Evolutionary conservation across 1,139 yeast species (phyloP).

Genomic region (Yamadazyma jaroonii): DNA sequence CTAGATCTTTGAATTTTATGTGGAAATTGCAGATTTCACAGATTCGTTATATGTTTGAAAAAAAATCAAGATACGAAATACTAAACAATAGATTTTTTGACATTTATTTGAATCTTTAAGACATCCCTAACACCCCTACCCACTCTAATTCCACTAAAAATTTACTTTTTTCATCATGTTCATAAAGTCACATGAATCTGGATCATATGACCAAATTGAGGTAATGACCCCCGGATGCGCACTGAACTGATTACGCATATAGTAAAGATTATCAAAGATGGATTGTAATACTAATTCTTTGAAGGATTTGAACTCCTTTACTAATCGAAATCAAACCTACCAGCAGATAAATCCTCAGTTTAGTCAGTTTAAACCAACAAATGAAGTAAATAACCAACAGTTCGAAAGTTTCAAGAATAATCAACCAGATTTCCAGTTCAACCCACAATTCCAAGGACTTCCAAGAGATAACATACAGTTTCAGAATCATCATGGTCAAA

Average conservation of each 20-base stretch:
- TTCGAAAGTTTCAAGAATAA: conserved; percentile 23
- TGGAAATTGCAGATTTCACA: no score
- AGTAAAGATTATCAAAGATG: conserved; percentile 18
- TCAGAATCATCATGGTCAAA: neutral
- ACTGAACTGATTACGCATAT: neutral
- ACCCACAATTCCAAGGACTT: conserved; percentile 4
- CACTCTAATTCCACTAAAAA: no score
- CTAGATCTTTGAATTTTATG: no score
- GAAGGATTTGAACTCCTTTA: conserved; percentile 29
- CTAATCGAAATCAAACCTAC: conserved; percentile 31
- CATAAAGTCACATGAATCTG: neutral
- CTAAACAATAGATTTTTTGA: no score
- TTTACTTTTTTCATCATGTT: no score
- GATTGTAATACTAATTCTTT: conserved; percentile 42
- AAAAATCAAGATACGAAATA: no score
- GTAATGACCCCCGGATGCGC: conserved; percentile 3
- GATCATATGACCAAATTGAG: neutral
- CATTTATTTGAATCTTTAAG: no score
- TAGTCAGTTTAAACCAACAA: conserved; percentile 2
- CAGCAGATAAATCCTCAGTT: conserved; percentile 21
- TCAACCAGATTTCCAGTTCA: neutral
- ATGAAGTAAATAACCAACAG: conserved; percentile 19
- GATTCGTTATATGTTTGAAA: no score
- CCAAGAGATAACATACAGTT: no score
- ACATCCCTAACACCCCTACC: no score